These are phyloP conservation scores for Xylaria sp. DNA, from an alignment of 2,329 filamentous ascomycete species.

Conservation along the genomic window DNA sequence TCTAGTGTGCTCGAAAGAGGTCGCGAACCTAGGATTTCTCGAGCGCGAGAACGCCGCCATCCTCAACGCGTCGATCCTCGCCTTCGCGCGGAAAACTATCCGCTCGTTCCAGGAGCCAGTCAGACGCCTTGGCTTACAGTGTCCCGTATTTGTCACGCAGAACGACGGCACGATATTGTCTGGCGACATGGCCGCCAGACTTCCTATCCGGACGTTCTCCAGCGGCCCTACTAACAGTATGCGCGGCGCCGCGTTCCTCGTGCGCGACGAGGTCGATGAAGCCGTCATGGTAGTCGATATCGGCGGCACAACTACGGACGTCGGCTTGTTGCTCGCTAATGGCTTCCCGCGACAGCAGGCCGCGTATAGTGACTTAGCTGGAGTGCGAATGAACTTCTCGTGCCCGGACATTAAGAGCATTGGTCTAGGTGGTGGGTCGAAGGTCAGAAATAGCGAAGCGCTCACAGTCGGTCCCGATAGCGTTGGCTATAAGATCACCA, in stretches of 20 bases:
- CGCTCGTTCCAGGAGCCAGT: slow-evolving; percentile 65
- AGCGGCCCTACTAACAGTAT: slow-evolving; percentile 73
- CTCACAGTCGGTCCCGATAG: slow-evolving; percentile 69
- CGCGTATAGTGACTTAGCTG: slow-evolving; percentile 70
- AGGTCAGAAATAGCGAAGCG: slow-evolving; percentile 57
- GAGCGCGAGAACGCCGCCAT: slow-evolving; percentile 74
- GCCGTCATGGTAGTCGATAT: slow-evolving; percentile 72
- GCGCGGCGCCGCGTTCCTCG: slow-evolving; percentile 70
- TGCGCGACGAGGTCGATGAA: slow-evolving; percentile 51
- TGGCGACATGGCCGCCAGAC: slow-evolving; percentile 62
- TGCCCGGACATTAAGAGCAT: slow-evolving; percentile 69
- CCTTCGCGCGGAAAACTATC: slow-evolving; percentile 68
- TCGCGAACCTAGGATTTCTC: slow-evolving; percentile 65
- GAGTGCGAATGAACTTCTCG: slow-evolving; percentile 71
- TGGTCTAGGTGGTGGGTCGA: slow-evolving; percentile 68
- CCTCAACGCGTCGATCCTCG: slow-evolving; percentile 70
- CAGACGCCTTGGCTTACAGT: slow-evolving; percentile 59
- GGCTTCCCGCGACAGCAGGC: slow-evolving; percentile 73
- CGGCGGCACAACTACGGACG: slow-evolving; percentile 74
- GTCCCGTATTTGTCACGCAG: slow-evolving; percentile 70
- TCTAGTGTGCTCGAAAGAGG: slow-evolving; percentile 63
- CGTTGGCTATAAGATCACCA: slow-evolving; percentile 67
- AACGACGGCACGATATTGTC: slow-evolving; percentile 72
- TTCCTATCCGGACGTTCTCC: slow-evolving; percentile 71
- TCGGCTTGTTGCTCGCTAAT: slow-evolving; percentile 68